These are phyloP conservation scores for Elsinoe ampelina DNA, from an alignment of 2,329 filamentous ascomycete species.

Conservation along the genomic window DNA sequence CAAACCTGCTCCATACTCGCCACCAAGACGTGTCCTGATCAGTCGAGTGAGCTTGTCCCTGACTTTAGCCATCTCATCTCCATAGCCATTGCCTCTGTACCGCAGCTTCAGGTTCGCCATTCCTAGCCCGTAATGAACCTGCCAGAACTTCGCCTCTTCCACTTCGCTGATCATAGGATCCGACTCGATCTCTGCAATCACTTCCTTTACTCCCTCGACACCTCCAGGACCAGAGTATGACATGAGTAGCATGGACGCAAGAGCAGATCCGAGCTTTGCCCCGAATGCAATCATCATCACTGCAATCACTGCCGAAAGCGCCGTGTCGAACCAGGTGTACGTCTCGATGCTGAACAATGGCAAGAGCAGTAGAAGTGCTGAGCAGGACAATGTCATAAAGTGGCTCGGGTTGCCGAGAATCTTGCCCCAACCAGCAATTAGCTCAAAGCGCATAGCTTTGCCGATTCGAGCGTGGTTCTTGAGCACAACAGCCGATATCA, in stretches of 20 bases:
- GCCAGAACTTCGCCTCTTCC: slow-evolving; percentile 94
- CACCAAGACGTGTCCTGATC: slow-evolving; percentile 76
- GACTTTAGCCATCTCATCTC: slow-evolving; percentile 58
- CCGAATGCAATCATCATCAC: slow-evolving; percentile 83
- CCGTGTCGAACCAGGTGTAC: slow-evolving; percentile 73
- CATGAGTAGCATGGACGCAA: slow-evolving; percentile 95
- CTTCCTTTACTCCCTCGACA: slow-evolving; percentile 51
- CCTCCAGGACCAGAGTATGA: slow-evolving; percentile 53
- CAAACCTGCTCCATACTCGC: slow-evolving; percentile 73
- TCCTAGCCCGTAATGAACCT: slow-evolving; percentile 92
- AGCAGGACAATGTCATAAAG: slow-evolving; percentile 84
- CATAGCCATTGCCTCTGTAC: slow-evolving; percentile 53
- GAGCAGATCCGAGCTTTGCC: slow-evolving; percentile 68
- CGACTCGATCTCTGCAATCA: slow-evolving; percentile 76
- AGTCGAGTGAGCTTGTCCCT: slow-evolving; percentile 67
- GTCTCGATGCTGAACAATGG: slow-evolving; percentile 73
- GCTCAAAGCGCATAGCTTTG: slow-evolving; percentile 78
- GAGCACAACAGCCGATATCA: slow-evolving; percentile 77
- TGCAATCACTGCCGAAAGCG: slow-evolving; percentile 73
- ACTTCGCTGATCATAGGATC: slow-evolving; percentile 68
- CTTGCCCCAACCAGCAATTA: slow-evolving; percentile 70
- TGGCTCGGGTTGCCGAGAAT: slow-evolving; percentile 93
- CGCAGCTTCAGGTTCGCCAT: slow-evolving; percentile 88
- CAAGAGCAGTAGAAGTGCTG: slow-evolving; percentile 66
- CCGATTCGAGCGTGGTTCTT: slow-evolving; percentile 89